Evolutionary conservation across 176 grass and related monocot genomes (phyloP), one percentile per base, ranked within the genome.

Genomic region (Carex littledalei): DNA sequence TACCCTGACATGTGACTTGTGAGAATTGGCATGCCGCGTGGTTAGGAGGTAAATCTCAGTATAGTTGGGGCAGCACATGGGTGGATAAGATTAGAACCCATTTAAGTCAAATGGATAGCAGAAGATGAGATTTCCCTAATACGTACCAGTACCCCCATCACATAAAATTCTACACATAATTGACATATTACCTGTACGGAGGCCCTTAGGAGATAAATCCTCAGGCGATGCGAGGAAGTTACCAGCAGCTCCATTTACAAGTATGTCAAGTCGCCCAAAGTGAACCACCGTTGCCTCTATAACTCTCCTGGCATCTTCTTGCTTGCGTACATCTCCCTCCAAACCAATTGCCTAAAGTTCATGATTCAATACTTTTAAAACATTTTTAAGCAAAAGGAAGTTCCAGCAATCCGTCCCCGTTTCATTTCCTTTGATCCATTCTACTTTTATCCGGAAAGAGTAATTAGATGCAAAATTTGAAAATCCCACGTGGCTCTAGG

Each of bases 181-280:
- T 13, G 49, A n/a, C 20, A 29, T 22, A 82, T 31, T 88, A 98
- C 95, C 95, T 11, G 95, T 95, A 55, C 93, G 88, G 63, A 98
- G 94, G 34, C 89, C 95, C 35, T 98, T 98, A 62, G 95, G 95
- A 13, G 90, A 93, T 34, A 98, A 85, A 93, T 98, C 93, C 88
- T 98, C 95, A 0, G 95, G 93, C 10, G 95, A 93, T 34, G 91
- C 89, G 81, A 98, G 92, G 87, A 98, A 98, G 87, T 98, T 98
- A 50, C 95, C 95, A 0, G 95, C 93, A 15, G 95, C 95, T 8
- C 91, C 95, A 14, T 98, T 98, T 64, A 98, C 81, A 63, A 98
- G 95, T 85, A 98, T 94, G 83, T 98, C 93, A 55, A 98, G 86
- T 74, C 73, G 91, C 41, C 91, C 93, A 1, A 98, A 95, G 84